These are phyloP conservation scores for Entelexis paramagnoliae DNA, from an alignment of 1,139 yeast species.

Conservation along the genomic window DNA sequence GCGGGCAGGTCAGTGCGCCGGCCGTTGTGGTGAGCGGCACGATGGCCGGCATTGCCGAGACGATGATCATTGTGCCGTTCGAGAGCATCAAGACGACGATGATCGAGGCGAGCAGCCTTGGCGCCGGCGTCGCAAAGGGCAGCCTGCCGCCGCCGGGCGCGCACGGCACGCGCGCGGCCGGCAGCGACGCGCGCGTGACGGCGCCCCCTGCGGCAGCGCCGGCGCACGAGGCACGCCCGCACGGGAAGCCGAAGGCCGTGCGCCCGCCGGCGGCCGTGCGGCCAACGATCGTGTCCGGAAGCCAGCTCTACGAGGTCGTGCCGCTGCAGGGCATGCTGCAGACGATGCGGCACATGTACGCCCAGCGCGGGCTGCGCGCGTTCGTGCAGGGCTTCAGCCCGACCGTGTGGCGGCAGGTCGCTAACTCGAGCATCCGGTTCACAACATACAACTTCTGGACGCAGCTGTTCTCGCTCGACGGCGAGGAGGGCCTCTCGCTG, in stretches of 20 bases:
- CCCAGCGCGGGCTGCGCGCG: slow-evolving; percentile 64
- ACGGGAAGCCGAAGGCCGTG: neutral
- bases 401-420: slow-evolving; percentile 67
- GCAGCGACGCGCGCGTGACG: slow-evolving; percentile 4
- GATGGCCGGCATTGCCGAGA: slow-evolving; percentile 73
- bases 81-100: slow-evolving; percentile 73
- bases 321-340: slow-evolving; percentile 52
- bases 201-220: neutral
- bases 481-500: slow-evolving; percentile 28
- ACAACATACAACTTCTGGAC: slow-evolving; percentile 70
- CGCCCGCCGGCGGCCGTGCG: slow-evolving; percentile 8
- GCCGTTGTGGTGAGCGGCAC: slow-evolving; percentile 59
- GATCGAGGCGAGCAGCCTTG: slow-evolving; percentile 49
- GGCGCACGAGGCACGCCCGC: neutral
- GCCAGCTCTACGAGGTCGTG: slow-evolving; percentile 1
- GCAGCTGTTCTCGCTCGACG: slow-evolving; percentile 39
- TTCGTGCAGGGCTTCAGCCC: slow-evolving; percentile 75
- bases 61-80: slow-evolving; percentile 78
- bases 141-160: slow-evolving; percentile 23
- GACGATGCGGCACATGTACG: slow-evolving; percentile 44
- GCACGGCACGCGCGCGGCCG: slow-evolving; percentile 3
- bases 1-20: slow-evolving; percentile 28
- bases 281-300: neutral
- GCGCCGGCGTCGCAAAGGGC: slow-evolving; percentile 21
- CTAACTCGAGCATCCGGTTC: slow-evolving; percentile 72